Conservation (phyloP, 139 green algal species). For the Monoraphidium neglectum region DNA sequence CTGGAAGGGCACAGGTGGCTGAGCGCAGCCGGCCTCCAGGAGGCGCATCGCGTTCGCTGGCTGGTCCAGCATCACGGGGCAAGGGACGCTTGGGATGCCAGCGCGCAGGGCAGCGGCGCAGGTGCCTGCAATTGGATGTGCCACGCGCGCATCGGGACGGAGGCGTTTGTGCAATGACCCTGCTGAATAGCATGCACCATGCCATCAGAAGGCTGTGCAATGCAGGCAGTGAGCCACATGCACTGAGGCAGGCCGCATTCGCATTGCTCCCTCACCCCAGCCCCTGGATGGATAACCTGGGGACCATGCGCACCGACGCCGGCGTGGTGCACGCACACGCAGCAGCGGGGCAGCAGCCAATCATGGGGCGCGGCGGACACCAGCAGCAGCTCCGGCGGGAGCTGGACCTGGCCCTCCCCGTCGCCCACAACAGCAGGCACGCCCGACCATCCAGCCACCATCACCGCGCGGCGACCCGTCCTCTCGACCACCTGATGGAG, state of each 20-base stretch:
- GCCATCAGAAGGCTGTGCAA: too few species aligned
- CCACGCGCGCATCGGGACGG: too few species aligned
- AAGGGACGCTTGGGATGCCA: slow-evolving; percentile 11
- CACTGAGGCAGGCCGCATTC: too few species aligned
- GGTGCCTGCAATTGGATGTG: background rate
- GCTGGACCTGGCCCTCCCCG: background rate
- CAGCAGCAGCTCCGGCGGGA: slow-evolving; percentile 18
- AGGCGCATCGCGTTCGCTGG: slow-evolving; percentile 4
- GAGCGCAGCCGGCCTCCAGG: slow-evolving; percentile 14
- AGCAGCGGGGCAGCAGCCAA: slow-evolving; percentile 27
- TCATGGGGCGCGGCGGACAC: slow-evolving; percentile 19
- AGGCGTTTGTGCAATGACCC: too few species aligned
- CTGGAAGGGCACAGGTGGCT: slow-evolving; percentile 6
- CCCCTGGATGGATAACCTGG: background rate
- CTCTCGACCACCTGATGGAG: slow-evolving; percentile 1
- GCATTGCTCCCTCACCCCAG: background rate
- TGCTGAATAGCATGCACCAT: too few species aligned
- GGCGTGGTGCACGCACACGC: slow-evolving; percentile 10
- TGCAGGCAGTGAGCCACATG: too few species aligned
- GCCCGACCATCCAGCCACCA: slow-evolving; percentile 27
- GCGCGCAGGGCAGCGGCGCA: background rate
- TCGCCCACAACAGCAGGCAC: background rate
- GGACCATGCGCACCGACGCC: slow-evolving; percentile 9
- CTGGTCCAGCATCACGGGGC: slow-evolving; percentile 30
- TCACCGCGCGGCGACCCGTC: slow-evolving; percentile 13